Evolutionary conservation across 208 protist species (phyloP), one percentile per base, ranked within the genome.

Genomic region (Leptomonas seymouri): DNA sequence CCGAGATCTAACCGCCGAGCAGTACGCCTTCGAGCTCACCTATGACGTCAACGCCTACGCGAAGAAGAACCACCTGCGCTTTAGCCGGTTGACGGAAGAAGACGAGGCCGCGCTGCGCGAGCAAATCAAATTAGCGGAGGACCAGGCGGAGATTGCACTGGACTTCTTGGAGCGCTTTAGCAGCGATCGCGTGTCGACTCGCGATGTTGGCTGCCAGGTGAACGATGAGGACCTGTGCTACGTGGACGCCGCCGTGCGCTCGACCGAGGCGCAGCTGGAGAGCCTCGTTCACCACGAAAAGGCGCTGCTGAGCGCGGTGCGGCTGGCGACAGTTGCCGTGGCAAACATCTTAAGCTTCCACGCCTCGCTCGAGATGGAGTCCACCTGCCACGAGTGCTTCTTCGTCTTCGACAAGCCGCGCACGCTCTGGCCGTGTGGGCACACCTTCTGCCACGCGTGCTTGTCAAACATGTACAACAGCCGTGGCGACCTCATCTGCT

Each of bases 361-460:
- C 71, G 71, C 88, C 11, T 90, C 85, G 34, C 76, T 96, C n/a
- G 86, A 93, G 76, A 62, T 96, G 61, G 91, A 96, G 78, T 86
- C 85, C 15, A 96, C 91, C 18, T 96, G 91, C 71, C 90, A 84
- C 71, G 80, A 87, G 80, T 96, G 91, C 64, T 93, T 96, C 66
- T 93, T 77, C 53, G 72, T 96, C 20, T 96, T 92, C 71, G 85
- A 93, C 50, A 74, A 79, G 56, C 88, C 91, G 11, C 86, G 87
- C 48, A 94, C 89, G 30, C 67, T 96, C 28, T 96, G 91, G 88
- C 91, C 91, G 11, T 96, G 91, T 67, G 91, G 91, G 20, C 91
- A 96, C 86, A 92, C 89, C 21, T 96, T 96, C 59, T 96, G 91
- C 55, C 76, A 87, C 51, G 66, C 74, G 3, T 96, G 91, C 61